A percentile compares a stretch with the other conserved stretches of the same genome.
Conservation (phyloP, 805 yeast genomes). For the Barnettozyma siamensis region DNA sequence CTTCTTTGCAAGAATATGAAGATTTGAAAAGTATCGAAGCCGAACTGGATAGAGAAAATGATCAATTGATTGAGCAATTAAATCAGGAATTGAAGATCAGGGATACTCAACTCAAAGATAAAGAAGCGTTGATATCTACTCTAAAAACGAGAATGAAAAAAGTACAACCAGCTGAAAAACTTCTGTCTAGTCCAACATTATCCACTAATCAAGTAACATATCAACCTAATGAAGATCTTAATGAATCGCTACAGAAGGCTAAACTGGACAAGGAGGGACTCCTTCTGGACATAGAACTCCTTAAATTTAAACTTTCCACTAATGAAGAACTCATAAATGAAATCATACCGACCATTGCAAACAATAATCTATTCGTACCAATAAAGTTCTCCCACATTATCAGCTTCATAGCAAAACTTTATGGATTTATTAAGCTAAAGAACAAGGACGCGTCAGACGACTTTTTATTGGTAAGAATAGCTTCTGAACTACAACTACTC, state of each 20-base stretch:
- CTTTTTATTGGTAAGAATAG: background rate
- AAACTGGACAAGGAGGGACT: background rate
- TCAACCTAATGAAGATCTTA: background rate
- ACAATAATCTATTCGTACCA: background rate
- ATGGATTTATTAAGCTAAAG: background rate
- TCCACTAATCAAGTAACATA: no score
- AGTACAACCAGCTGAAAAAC: background rate
- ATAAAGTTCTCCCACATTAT: background rate
- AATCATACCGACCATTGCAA: background rate
- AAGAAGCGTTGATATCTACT: constrained; percentile 8
- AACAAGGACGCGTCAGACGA: constrained; percentile 1
- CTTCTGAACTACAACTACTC: background rate
- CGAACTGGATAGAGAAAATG: constrained; percentile 40
- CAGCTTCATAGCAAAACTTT: background rate
- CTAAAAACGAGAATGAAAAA: constrained; percentile 10
- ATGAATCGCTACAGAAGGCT: background rate
- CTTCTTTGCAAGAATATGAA: constrained; percentile 39
- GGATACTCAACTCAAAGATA: constrained; percentile 17
- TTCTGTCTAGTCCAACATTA: no score
- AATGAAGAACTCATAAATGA: constrained; percentile 1
- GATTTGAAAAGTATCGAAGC: constrained; percentile 45
- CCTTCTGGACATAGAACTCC: background rate
- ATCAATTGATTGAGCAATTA: constrained; percentile 39
- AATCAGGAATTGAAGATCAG: constrained; percentile 30
- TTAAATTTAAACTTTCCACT: background rate